phyloP scores from a whole-genome alignment of 2,329 filamentous ascomycete species.

The Trichoderma sp. region DNA sequence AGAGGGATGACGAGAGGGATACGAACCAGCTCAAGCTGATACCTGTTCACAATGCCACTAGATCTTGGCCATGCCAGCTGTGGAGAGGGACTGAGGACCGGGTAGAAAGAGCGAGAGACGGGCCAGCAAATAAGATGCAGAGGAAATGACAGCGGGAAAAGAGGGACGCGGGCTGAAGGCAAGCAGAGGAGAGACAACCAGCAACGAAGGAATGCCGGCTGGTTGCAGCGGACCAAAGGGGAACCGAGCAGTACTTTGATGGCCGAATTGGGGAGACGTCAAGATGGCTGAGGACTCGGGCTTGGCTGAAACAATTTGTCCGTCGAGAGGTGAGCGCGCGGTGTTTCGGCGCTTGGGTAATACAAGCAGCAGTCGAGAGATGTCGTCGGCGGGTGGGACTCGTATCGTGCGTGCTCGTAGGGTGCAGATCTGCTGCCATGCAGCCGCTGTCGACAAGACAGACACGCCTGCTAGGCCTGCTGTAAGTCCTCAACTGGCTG shows the following conservation, averaged over 20 bases:
- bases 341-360: slow-evolving; percentile 1
- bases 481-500: too few relatives aligned
- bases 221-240: slow-evolving; percentile 26
- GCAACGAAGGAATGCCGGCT: slow-evolving; percentile 28
- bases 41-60: not conserved
- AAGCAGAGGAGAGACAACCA: not conserved
- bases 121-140: not conserved
- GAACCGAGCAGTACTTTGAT: slow-evolving; percentile 28
- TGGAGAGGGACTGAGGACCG: not conserved
- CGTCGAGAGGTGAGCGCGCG: not conserved
- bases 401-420: too few relatives aligned
- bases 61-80: not conserved
- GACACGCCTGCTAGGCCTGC: too few relatives aligned
- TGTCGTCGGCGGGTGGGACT: slow-evolving; percentile 5
- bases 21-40: not conserved
- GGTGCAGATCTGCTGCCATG: not conserved
- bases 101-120: not conserved
- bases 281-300: slow-evolving; percentile 2
- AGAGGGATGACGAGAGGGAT: slow-evolving; percentile 22
- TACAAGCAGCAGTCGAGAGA: not conserved
- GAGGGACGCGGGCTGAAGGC: slow-evolving; percentile 16
- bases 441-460: slow-evolving; percentile 11
- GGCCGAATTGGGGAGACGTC: slow-evolving; percentile 20
- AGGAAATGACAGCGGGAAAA: not conserved
- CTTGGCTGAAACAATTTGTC: slow-evolving; percentile 24